A percentile compares a stretch with the other conserved stretches of the same genome.
phyloP scores from a whole-genome alignment of 192 early-diverging fungal species.

The Podila verticillata region DNA sequence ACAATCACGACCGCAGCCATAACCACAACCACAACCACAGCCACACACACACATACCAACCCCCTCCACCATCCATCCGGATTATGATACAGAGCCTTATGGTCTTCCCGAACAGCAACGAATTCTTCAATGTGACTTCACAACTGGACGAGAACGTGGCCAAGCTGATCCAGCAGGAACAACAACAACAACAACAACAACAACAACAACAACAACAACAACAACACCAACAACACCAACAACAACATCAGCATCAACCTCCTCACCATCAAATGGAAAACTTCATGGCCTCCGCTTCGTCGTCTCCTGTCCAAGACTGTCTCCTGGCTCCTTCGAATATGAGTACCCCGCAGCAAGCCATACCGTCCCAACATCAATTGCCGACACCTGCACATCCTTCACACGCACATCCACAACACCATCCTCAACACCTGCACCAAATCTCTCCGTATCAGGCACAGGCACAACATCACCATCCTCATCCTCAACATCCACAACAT shows the following conservation, averaged over 20 bases:
- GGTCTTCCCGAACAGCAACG: conserved; percentile 38
- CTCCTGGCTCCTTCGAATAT: conserved; percentile 3
- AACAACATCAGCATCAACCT: conserved; percentile 4
- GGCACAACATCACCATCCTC: conserved; percentile 10
- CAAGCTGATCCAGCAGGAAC: conserved; percentile 25
- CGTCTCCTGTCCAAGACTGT: not conserved
- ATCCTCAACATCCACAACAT: not conserved
- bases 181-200: conserved; percentile 24
- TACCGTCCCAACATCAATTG: not conserved
- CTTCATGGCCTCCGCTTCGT: conserved; percentile 5
- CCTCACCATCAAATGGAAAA: conserved; percentile 2
- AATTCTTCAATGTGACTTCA: conserved; percentile 32
- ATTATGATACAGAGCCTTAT: conserved; percentile 26
- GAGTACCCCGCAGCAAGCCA: not conserved
- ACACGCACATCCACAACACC: not conserved
- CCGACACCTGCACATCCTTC: conserved; percentile 5
- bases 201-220: not conserved
- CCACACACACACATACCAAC: not conserved
- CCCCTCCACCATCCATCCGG: not conserved
- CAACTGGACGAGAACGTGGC: conserved; percentile 29
- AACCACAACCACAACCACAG: not conserved
- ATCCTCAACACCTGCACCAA: conserved; percentile 11
- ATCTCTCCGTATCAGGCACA: not conserved
- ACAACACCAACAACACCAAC: conserved; percentile 3
- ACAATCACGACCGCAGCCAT: no score